Base-by-base conservation (phyloP, 169 alveolate species). In the Babesia divergens region DNA sequence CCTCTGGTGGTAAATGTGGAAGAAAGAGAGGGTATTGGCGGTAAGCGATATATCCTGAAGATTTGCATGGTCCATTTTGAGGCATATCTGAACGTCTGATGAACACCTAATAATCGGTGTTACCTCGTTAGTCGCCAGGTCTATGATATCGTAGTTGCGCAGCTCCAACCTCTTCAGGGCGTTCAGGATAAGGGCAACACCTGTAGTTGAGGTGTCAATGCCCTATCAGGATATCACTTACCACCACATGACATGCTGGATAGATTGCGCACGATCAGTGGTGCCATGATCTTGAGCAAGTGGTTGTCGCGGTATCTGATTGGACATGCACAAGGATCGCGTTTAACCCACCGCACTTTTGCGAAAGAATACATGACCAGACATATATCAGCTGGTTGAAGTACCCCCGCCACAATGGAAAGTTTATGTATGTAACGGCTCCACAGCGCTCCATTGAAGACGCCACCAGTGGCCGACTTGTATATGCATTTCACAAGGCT, bases 381-480 rank as follows among this genome's bases (percentile, higher is more conserved):
- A 44, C 81, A 83, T 46, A 84, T 56, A n/a, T 89, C 93, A 28
- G 82, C 54, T 18, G 90, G 84, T 38, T 82, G 83, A 34, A 89
- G 46, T 28, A 74, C 65, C 20, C 58, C 72, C 16, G 86, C 62
- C 46, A 81, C 53, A n/a, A 67, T 44, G 20, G 81, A 70, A 13
- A 60, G 22, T 35, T 77, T 56, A 56, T 89, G 89, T n/a, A 76
- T 84, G 62, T 89, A 89, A 62, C 85, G 71, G 40, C 75, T 74
- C 93, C 93, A 89, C 29, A 89, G 77, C 54, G 82, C 77, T 44
- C 84, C 93, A 71, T 84, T 84, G 72, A 83, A 65, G 26, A 89
- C 91, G 43, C 85, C 88, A 32, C 82, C 79, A 26, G 84, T 77
- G 18, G 93, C 80, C 14, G 91, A 82, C 43, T 74, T 82, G 32